Evolutionary conservation across 108 stramenopile species (phyloP).

Genomic region (Skeletonema menzelii): DNA sequence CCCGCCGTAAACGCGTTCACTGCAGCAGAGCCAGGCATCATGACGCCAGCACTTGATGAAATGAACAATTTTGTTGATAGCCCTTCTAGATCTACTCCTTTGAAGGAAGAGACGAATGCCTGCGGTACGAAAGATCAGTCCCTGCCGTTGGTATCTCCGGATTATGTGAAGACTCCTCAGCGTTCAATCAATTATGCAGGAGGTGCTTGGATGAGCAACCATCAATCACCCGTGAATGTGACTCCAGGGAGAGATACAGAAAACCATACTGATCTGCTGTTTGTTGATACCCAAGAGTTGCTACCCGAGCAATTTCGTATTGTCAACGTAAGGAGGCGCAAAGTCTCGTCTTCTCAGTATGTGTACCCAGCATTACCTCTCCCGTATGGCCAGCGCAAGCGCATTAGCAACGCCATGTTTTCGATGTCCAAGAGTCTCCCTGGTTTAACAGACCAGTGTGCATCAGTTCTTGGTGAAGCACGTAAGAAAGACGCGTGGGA

Average conservation of each 20-base stretch:
- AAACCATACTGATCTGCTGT: constrained; percentile 52
- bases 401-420: constrained; percentile 82
- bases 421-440: constrained; percentile 76
- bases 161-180: constrained; percentile 33
- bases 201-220: constrained; percentile 39
- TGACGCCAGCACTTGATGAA: constrained; percentile 71
- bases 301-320: constrained; percentile 72
- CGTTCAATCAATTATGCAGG: constrained; percentile 54
- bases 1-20: constrained; percentile 84
- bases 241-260: constrained; percentile 27
- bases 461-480: constrained; percentile 73
- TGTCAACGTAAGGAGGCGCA: constrained; percentile 45
- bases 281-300: constrained; percentile 68
- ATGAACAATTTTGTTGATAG: constrained; percentile 81
- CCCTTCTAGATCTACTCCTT: constrained; percentile 30
- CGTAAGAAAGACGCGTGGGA: constrained; percentile 81
- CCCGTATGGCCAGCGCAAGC: constrained; percentile 82
- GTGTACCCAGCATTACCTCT: constrained; percentile 75
- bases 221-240: constrained; percentile 21
- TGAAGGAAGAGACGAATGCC: constrained; percentile 13
- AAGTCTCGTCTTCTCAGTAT: constrained; percentile 33
- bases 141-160: constrained; percentile 40
- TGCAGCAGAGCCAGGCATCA: constrained; percentile 72
- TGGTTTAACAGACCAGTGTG: constrained; percentile 81
- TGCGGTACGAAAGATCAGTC: neutral